Base-by-base conservation (phyloP, 108 stramenopile genomes). In the Fistulifera pelliculosa region DNA sequence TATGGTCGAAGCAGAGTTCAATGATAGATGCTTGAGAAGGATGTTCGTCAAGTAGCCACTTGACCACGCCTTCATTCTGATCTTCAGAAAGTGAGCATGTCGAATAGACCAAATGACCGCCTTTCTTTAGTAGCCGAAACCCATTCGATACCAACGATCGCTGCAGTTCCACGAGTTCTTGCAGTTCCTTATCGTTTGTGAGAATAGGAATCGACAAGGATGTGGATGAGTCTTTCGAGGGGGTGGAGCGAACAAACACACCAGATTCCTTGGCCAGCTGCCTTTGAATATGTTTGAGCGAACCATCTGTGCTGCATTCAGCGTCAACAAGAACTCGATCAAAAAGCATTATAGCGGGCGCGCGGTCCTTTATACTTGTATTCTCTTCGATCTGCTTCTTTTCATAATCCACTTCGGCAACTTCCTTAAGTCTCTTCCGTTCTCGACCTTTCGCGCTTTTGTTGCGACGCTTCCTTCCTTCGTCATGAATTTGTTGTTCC, bases 291-390 rank as follows among this genome's bases (percentile, higher is more conserved):
- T 89, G 92, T 25, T 73, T 70, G 15, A 92, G 41, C 0, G 91
- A 87, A n/a, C 93, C 93, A 69, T 96, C 93, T 12, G 93, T 90
- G 38, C 83, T 86, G 65, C 96, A 96, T 70, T 96, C 93, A 10
- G 91, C 95, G 74, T 96, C 95, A 8, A 96, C 93, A 21, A 96
- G 66, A 1, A 96, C 91, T 40, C 70, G 66, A 64, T 96, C 91
- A 68, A 88, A 96, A 12, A 49, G 54, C 24, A 5, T n/a, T n/a
- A 16, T 18, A 54, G 10, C 28, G 12, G 42, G 13, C 25, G 49
- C n/a, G 27, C 21, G 31, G 1, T 21, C 14, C 15, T 48, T 22
- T 24, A 54, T 25, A 1, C 14, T 31, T 27, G 1, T 38, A 22
- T 56, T 31, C 38, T 27, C 10, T 47, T 41, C 49, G 18, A 45